Conservation (phyloP, 495 filamentous ascomycete genomes). For the Lasiosphaeriaceae sp. region DNA sequence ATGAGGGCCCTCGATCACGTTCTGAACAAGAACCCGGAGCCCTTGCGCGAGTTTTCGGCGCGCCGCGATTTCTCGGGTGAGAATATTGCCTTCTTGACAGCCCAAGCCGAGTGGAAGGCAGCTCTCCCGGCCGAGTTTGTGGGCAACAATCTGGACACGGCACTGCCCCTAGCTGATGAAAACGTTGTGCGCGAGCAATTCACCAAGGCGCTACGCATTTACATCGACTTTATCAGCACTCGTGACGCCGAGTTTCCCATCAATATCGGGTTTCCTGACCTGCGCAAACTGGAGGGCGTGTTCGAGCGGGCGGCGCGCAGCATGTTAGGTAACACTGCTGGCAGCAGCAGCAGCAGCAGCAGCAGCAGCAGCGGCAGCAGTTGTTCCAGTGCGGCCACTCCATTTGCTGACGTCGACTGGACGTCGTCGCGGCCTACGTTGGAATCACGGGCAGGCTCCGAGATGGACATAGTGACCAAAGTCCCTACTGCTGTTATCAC, state of each 20-base stretch:
- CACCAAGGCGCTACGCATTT: slow-evolving; percentile 54
- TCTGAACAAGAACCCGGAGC: slow-evolving; percentile 49
- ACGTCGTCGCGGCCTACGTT: not conserved
- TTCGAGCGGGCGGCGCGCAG: slow-evolving; percentile 30
- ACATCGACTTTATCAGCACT: slow-evolving; percentile 51
- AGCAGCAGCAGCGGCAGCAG: not conserved
- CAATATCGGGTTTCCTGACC: slow-evolving; percentile 48
- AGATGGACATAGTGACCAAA: slow-evolving; percentile 14
- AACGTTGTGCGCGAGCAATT: slow-evolving; percentile 37
- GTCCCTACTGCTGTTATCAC: not conserved
- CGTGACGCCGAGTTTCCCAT: slow-evolving; percentile 58
- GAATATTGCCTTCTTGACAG: slow-evolving; percentile 63
- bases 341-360: not conserved
- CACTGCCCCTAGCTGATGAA: slow-evolving; percentile 7
- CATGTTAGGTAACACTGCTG: slow-evolving; percentile 7
- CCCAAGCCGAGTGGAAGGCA: slow-evolving; percentile 53
- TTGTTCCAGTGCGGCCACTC: slow-evolving; percentile 16
- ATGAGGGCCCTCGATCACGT: slow-evolving; percentile 59
- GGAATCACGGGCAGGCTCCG: slow-evolving; percentile 11
- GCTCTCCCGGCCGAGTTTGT: slow-evolving; percentile 18
- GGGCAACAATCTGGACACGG: slow-evolving; percentile 14
- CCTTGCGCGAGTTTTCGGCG: slow-evolving; percentile 58
- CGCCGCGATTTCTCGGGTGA: slow-evolving; percentile 62
- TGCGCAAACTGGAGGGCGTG: slow-evolving; percentile 26
- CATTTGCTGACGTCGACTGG: slow-evolving; percentile 20